Evolutionary conservation across 2,329 filamentous ascomycete genomes (phyloP).

Genomic region (Ramularia collo-cygni): DNA sequence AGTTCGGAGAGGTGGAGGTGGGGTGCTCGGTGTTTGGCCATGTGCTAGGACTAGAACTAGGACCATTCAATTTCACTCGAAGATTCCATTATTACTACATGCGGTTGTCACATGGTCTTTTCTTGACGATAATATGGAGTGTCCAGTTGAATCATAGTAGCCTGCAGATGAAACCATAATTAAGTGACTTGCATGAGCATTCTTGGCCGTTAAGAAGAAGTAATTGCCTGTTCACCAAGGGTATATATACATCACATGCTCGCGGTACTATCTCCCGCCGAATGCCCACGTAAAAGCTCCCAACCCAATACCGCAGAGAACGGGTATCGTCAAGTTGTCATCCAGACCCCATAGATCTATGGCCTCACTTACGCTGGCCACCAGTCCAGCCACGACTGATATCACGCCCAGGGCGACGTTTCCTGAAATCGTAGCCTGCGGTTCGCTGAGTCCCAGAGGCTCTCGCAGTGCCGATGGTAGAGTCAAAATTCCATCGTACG

Average conservation of each 20-base stretch:
- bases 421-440: slow-evolving; percentile 59
- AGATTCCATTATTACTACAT: not conserved
- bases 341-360: slow-evolving; percentile 91
- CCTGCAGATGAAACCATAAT: no score
- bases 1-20: no score
- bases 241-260: not conserved
- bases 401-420: slow-evolving; percentile 68
- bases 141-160: no score
- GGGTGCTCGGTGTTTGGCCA: no score
- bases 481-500: slow-evolving; percentile 72
- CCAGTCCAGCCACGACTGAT: slow-evolving; percentile 80
- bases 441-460: slow-evolving; percentile 54
- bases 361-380: slow-evolving; percentile 82
- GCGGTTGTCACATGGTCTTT: no score
- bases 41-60: no score
- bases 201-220: no score
- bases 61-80: no score
- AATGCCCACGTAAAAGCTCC: slow-evolving; percentile 90
- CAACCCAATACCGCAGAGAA: slow-evolving; percentile 79
- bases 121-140: no score
- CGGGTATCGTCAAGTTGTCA: slow-evolving; percentile 94
- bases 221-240: no score
- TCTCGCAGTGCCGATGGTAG: slow-evolving; percentile 57
- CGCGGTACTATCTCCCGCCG: slow-evolving; percentile 30
- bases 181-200: no score